phyloP scores from a whole-genome alignment of 164 flowering plant genomes.

The Annona cherimola region DNA sequence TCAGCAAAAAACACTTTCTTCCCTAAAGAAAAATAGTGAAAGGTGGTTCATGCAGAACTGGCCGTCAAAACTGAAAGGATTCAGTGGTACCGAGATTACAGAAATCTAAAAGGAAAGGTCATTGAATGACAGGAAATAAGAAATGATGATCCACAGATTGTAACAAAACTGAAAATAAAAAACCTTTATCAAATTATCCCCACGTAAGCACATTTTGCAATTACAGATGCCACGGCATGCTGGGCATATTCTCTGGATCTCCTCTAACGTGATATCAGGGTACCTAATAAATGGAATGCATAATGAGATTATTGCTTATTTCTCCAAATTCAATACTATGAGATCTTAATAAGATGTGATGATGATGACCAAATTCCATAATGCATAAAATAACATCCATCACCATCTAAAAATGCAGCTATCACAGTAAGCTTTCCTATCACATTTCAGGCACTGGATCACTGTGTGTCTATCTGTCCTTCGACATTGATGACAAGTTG shows the following conservation, averaged over 20 bases:
- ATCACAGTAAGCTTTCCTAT: slow-evolving; percentile 78
- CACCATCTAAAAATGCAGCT: slow-evolving; percentile 79
- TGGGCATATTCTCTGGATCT: slow-evolving; percentile 77
- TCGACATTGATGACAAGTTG: slow-evolving; percentile 85
- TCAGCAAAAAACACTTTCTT: slow-evolving; percentile 3
- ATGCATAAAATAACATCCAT: slow-evolving; percentile 19
- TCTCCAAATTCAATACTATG: too few relatives aligned
- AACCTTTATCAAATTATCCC: slow-evolving; percentile 86
- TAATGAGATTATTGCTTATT: background rate
- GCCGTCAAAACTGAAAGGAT: background rate
- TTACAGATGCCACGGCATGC: slow-evolving; percentile 86
- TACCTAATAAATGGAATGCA: slow-evolving; percentile 46
- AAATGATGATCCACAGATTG: background rate
- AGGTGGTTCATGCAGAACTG: background rate
- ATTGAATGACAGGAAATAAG: background rate
- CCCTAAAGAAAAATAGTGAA: background rate
- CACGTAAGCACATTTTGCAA: slow-evolving; percentile 71
- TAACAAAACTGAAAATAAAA: background rate
- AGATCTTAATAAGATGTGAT: too few relatives aligned
- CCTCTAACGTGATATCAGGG: slow-evolving; percentile 61
- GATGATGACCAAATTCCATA: background rate
- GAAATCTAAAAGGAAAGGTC: background rate
- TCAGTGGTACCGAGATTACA: background rate
- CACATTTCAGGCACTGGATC: slow-evolving; percentile 78
- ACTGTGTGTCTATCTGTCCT: slow-evolving; percentile 49